These are phyloP conservation scores for Penicillium desertorum DNA, from an alignment of 495 filamentous ascomycete genomes.

Conservation along the genomic window DNA sequence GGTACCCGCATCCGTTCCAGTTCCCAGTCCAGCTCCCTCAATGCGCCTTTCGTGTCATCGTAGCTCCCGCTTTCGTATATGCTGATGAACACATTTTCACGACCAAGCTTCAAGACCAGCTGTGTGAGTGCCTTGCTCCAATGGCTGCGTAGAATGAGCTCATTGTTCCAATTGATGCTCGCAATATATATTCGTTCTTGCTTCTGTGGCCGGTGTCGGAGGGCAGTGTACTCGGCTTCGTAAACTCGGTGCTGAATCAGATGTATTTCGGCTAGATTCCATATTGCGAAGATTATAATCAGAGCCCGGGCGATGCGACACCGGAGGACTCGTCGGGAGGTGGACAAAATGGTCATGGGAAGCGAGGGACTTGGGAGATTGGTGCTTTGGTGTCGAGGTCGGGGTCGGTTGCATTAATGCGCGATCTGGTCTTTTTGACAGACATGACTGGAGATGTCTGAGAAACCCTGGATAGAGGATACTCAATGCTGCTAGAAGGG, in stretches of 20 bases:
- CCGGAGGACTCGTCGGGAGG: slow-evolving; percentile 18
- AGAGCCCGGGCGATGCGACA: slow-evolving; percentile 25
- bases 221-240: slow-evolving; percentile 20
- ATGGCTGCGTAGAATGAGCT: slow-evolving; percentile 55
- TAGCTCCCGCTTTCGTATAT: slow-evolving; percentile 71
- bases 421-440: slow-evolving; percentile 2
- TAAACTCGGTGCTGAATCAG: slow-evolving; percentile 21
- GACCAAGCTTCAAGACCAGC: slow-evolving; percentile 55
- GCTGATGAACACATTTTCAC: slow-evolving; percentile 68
- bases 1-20: slow-evolving; percentile 54
- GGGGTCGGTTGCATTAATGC: not conserved
- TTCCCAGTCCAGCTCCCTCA: slow-evolving; percentile 57
- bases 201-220: slow-evolving; percentile 18
- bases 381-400: not conserved
- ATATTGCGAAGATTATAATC: slow-evolving; percentile 24
- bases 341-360: slow-evolving; percentile 18
- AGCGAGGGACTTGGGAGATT: not conserved
- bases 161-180: slow-evolving; percentile 71
- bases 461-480: not conserved
- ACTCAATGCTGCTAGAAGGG: not conserved
- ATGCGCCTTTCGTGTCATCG: slow-evolving; percentile 65
- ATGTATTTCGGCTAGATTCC: slow-evolving; percentile 28
- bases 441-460: not conserved
- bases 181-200: slow-evolving; percentile 61
- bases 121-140: slow-evolving; percentile 62